Evolutionary conservation across 2,329 filamentous ascomycete genomes (phyloP).

Genomic region (Pseudogymnoascus sp.): DNA sequence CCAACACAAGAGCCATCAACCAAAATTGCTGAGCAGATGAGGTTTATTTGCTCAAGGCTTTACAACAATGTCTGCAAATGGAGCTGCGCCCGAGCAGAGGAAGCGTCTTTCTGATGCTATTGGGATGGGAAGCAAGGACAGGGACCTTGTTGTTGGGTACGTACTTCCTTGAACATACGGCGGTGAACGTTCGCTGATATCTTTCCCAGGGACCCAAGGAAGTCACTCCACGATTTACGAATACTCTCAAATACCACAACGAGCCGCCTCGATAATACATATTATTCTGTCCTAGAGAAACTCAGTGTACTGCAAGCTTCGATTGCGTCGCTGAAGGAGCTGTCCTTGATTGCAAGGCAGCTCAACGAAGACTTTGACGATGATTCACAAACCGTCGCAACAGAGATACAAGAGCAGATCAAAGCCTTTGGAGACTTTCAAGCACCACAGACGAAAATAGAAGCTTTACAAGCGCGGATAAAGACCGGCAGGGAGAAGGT

Average conservation of each 20-base stretch:
- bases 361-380: conserved; percentile 50
- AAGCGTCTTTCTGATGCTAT: background rate
- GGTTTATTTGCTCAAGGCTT: background rate
- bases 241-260: conserved; percentile 55
- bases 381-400: conserved; percentile 50
- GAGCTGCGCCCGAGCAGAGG: background rate
- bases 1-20: background rate
- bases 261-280: conserved; percentile 62
- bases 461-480: conserved; percentile 54
- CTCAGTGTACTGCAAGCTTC: conserved; percentile 56
- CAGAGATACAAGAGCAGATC: conserved; percentile 47
- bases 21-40: background rate
- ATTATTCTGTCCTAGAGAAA: conserved; percentile 65
- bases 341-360: conserved; percentile 53
- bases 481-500: conserved; percentile 51
- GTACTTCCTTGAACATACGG: background rate
- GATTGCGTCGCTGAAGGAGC: conserved; percentile 55
- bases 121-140: background rate
- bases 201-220: conserved; percentile 40
- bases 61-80: conserved; percentile 6
- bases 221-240: conserved; percentile 46
- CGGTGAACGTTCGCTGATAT: conserved; percentile 9
- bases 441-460: conserved; percentile 55
- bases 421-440: conserved; percentile 54
- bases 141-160: background rate